Conservation (phyloP, 257 asterid species). For the Echites panduratus region DNA sequence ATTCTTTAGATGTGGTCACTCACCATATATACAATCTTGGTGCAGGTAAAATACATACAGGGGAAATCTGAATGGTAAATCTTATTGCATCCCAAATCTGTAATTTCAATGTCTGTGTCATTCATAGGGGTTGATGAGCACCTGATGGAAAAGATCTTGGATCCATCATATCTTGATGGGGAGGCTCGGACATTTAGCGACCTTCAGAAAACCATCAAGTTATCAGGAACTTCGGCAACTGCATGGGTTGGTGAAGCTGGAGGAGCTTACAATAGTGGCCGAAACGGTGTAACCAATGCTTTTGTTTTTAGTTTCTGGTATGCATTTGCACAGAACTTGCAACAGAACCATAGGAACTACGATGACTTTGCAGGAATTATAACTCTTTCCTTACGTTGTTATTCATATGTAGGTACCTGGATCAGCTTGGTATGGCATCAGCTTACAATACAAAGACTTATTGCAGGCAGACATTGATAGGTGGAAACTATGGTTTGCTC, state of each 20-base stretch:
- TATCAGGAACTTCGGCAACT: conserved; percentile 36
- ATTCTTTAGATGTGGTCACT: conserved; percentile 37
- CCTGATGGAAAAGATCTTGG: conserved; percentile 54
- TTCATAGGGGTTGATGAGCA: conserved; percentile 49
- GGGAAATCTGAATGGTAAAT: not conserved
- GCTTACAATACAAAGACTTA: conserved; percentile 58
- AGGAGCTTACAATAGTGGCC: conserved; percentile 75
- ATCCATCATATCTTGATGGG: conserved; percentile 54
- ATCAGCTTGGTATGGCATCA: conserved; percentile 72
- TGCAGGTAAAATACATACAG: conserved; percentile 42
- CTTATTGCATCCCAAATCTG: not conserved
- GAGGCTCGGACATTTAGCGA: conserved; percentile 36
- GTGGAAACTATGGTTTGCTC: conserved; percentile 87
- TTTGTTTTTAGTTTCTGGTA: conserved; percentile 78
- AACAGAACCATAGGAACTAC: not conserved
- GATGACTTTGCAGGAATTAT: not conserved
- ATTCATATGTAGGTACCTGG: conserved; percentile 89
- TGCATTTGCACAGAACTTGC: not conserved
- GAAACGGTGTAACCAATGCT: conserved; percentile 59
- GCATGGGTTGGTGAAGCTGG: conserved; percentile 91
- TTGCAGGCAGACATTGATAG: conserved; percentile 73
- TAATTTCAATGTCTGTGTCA: not conserved
- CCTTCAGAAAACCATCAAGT: conserved; percentile 32
- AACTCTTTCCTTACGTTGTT: not conserved
- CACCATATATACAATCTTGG: conserved; percentile 82